Conservation (phyloP, 1,284 basidiomycete species). For the Leccinum pachyderme region DNA sequence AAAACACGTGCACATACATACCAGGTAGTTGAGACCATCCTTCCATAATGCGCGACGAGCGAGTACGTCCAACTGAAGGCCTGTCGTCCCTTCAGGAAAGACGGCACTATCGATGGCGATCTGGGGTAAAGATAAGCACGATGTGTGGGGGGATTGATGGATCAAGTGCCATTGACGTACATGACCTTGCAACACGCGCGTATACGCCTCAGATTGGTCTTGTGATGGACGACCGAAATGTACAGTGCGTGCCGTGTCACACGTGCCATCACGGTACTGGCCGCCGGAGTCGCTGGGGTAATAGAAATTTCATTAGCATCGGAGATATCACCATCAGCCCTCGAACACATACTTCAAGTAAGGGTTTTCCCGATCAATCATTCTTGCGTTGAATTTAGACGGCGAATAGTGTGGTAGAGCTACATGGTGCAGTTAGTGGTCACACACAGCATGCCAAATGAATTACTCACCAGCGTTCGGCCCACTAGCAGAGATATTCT, state of each 20-base stretch:
- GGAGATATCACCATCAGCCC: slow-evolving; percentile 10
- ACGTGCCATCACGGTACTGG: slow-evolving; percentile 88
- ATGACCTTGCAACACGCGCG: slow-evolving; percentile 94
- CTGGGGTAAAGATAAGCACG: slow-evolving; percentile 39
- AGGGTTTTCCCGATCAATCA: slow-evolving; percentile 77
- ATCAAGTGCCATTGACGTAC: slow-evolving; percentile 46
- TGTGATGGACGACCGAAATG: slow-evolving; percentile 83
- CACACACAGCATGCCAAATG: background rate
- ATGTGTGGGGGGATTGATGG: slow-evolving; percentile 16
- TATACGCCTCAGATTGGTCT: slow-evolving; percentile 89
- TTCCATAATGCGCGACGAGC: slow-evolving; percentile 86
- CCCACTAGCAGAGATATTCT: slow-evolving; percentile 90
- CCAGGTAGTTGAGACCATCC: slow-evolving; percentile 83
- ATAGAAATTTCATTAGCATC: slow-evolving; percentile 19
- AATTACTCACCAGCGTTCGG: slow-evolving; percentile 68
- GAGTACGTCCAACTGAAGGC: slow-evolving; percentile 77
- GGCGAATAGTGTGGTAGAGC: slow-evolving; percentile 94
- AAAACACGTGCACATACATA: slow-evolving; percentile 37
- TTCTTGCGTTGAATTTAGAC: slow-evolving; percentile 61
- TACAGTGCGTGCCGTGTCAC: slow-evolving; percentile 89
- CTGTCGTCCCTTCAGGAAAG: slow-evolving; percentile 88
- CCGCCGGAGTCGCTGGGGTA: slow-evolving; percentile 78
- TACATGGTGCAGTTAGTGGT: slow-evolving; percentile 15
- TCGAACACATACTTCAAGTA: slow-evolving; percentile 78
- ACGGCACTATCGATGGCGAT: slow-evolving; percentile 88